Evolutionary conservation across 73 alveolate genomes (phyloP).

Genomic region (Paramecium sonneborni): DNA sequence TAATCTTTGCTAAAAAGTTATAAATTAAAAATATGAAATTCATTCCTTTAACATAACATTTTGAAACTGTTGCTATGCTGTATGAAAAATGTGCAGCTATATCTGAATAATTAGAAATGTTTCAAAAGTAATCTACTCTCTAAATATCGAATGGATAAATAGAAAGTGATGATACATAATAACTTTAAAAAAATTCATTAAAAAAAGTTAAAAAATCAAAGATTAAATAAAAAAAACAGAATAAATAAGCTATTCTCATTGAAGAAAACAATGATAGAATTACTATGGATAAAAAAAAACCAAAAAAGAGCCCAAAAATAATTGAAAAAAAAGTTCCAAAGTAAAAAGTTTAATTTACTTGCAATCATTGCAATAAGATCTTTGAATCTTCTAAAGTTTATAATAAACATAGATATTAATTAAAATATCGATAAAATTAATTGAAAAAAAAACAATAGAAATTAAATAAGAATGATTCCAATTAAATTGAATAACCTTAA

Average conservation of each 20-base stretch:
- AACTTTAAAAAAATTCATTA: neutral
- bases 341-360: neutral
- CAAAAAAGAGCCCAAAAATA: neutral
- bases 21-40: neutral
- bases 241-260: neutral
- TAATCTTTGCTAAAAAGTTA: neutral
- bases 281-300: neutral
- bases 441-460: neutral
- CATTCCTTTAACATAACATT: constrained; percentile 5
- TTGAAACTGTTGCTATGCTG: neutral
- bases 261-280: neutral
- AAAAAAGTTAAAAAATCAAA: neutral
- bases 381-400: neutral
- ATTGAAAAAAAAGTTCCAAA: neutral
- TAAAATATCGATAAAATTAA: neutral
- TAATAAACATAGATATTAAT: neutral
- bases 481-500: neutral
- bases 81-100: constrained; percentile 6
- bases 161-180: neutral
- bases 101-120: neutral
- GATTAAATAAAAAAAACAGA: neutral
- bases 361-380: neutral
- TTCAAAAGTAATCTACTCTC: neutral
- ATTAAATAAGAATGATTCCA: neutral
- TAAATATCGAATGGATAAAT: neutral